Percentiles rank a stretch among this genome's conserved stretches.
These are phyloP conservation scores for Draba incana DNA, from an alignment of 345 rosid genomes.

Conservation along the genomic window DNA sequence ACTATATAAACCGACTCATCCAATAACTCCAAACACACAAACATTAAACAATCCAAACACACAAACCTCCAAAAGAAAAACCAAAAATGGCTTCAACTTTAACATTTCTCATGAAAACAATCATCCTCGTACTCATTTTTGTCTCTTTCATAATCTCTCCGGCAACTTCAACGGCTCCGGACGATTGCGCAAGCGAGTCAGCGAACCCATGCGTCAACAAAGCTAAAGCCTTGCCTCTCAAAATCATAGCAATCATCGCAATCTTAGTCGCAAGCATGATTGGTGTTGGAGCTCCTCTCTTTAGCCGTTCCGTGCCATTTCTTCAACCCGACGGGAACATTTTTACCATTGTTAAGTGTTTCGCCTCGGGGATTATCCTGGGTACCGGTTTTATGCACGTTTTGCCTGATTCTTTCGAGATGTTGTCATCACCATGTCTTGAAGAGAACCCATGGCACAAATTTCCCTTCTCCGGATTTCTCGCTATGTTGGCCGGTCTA, in stretches of 20 bases:
- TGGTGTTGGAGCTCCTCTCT: slow-evolving; percentile 65
- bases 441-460: slow-evolving; percentile 76
- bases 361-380: slow-evolving; percentile 78
- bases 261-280: slow-evolving; percentile 64
- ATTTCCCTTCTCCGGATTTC: slow-evolving; percentile 78
- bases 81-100: slow-evolving; percentile 33
- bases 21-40: slow-evolving; percentile 19
- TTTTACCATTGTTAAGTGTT: slow-evolving; percentile 63
- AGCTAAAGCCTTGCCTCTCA: slow-evolving; percentile 53
- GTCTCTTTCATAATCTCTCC: slow-evolving; percentile 37
- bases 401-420: slow-evolving; percentile 79
- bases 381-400: slow-evolving; percentile 93
- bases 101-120: slow-evolving; percentile 24
- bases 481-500: slow-evolving; percentile 76
- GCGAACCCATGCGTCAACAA: slow-evolving; percentile 52
- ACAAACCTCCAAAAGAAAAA: slow-evolving; percentile 6
- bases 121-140: slow-evolving; percentile 41
- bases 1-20: slow-evolving; percentile 38
- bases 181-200: slow-evolving; percentile 40
- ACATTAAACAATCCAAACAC: slow-evolving; percentile 24
- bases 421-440: slow-evolving; percentile 65
- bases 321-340: slow-evolving; percentile 57
- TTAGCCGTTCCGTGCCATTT: slow-evolving; percentile 58
- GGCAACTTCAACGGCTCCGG: slow-evolving; percentile 33
- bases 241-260: slow-evolving; percentile 55